Conservation (phyloP, 306 rosid species). For the Malus sylvestris region DNA sequence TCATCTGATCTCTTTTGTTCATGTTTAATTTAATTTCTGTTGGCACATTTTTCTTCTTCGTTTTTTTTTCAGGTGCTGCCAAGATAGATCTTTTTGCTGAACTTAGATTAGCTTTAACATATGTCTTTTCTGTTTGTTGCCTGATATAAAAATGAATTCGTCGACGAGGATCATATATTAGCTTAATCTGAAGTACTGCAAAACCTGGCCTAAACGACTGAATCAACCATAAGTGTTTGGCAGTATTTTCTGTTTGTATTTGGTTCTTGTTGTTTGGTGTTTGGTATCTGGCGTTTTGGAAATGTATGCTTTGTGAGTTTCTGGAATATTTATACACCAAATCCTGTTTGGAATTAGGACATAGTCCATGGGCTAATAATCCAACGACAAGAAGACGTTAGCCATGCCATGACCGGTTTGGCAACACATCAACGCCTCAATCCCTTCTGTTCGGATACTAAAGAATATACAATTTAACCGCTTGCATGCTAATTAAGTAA, state of each 20-base stretch:
- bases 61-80: too few relatives aligned
- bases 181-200: background rate
- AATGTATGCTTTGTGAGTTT: background rate
- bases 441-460: too few relatives aligned
- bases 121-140: background rate
- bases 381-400: too few relatives aligned
- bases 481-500: too few relatives aligned
- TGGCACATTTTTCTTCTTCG: too few relatives aligned
- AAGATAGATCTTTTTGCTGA: background rate
- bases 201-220: background rate
- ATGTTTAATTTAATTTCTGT: background rate
- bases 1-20: background rate
- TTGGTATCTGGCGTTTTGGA: too few relatives aligned
- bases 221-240: background rate
- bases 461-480: too few relatives aligned
- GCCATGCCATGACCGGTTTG: too few relatives aligned
- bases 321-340: background rate
- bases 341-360: background rate
- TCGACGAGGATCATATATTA: background rate
- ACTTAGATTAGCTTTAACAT: background rate
- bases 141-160: background rate
- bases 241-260: background rate
- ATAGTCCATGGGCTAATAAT: too few relatives aligned
- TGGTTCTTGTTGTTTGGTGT: background rate
- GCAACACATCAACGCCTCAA: too few relatives aligned